Conservation (phyloP, 73 alveolate genomes). For the Paramecium biaurelia region DNA sequence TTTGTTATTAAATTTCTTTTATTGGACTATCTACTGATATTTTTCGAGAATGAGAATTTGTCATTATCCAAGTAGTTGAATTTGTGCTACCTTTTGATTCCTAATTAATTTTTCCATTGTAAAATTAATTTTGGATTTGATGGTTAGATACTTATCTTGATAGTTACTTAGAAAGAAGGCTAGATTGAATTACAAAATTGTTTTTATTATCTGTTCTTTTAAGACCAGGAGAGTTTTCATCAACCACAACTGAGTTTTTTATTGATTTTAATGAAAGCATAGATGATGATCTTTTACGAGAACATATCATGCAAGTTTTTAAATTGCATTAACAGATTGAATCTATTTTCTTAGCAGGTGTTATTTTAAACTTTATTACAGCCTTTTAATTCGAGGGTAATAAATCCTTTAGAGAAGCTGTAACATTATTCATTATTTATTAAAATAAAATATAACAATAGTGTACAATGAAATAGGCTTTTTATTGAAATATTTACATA, state of each 20-base stretch:
- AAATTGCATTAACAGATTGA: conserved; percentile 3
- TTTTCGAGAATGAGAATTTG: conserved; percentile 49
- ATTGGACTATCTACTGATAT: conserved; percentile 19
- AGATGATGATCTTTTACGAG: conserved; percentile 51
- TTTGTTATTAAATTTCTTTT: not conserved
- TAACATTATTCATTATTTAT: not conserved
- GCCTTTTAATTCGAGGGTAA: conserved; percentile 9
- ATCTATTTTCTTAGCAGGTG: conserved; percentile 22
- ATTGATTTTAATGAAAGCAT: conserved; percentile 43
- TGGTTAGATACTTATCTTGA: conserved; percentile 51
- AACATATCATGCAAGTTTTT: conserved; percentile 24
- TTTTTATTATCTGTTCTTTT: conserved; percentile 3
- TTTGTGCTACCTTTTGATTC: conserved; percentile 45
- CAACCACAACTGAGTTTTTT: conserved; percentile 34
- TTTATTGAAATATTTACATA: not conserved
- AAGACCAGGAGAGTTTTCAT: conserved; percentile 33
- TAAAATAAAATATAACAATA: not conserved
- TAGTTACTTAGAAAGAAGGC: conserved; percentile 32
- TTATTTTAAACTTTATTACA: not conserved
- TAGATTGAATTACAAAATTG: not conserved
- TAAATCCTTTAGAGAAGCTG: conserved; percentile 10
- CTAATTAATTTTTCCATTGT: conserved; percentile 3
- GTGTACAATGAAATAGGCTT: not conserved
- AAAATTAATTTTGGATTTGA: conserved; percentile 18
- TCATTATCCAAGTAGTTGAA: conserved; percentile 15